Percentiles rank a stretch among this genome's conserved stretches.
Conservation (phyloP, 2,329 filamentous ascomycete species). For the Rhinocladiella mackenziei region DNA sequence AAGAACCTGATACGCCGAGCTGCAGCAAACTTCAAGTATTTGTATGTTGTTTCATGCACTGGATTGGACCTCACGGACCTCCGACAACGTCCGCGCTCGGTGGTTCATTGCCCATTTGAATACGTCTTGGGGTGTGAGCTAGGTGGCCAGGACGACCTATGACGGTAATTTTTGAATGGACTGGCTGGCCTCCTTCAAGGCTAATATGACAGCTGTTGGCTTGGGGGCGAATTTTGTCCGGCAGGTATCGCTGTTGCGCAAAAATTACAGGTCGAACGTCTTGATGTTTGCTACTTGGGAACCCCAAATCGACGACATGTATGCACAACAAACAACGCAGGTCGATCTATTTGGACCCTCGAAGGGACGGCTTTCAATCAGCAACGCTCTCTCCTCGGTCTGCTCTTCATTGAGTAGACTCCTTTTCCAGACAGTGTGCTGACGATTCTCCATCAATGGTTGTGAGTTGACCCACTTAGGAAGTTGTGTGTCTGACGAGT, state of each 20-base stretch:
- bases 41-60: slow-evolving; percentile 13
- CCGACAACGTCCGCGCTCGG: too few species aligned
- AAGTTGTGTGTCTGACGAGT: not conserved
- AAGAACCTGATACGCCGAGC: slow-evolving; percentile 12
- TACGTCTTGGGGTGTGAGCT: slow-evolving; percentile 7
- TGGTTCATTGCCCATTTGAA: too few species aligned
- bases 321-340: slow-evolving; percentile 18
- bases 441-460: not conserved
- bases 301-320: slow-evolving; percentile 11
- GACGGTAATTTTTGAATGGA: slow-evolving; percentile 4
- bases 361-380: not conserved
- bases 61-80: too few species aligned
- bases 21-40: slow-evolving; percentile 18
- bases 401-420: too few species aligned
- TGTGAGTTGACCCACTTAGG: not conserved
- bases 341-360: slow-evolving; percentile 1
- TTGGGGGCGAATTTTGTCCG: slow-evolving; percentile 1
- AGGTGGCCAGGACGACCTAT: not conserved
- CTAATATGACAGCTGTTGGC: slow-evolving; percentile 28
- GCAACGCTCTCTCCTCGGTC: not conserved
- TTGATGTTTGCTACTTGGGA: slow-evolving; percentile 20
- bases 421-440: too few species aligned
- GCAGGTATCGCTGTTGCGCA: slow-evolving; percentile 4
- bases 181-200: slow-evolving; percentile 13
- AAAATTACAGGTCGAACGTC: slow-evolving; percentile 3